Conservation (phyloP, 768 basidiomycete genomes). For the Lactarius pseudohatsudake region DNA sequence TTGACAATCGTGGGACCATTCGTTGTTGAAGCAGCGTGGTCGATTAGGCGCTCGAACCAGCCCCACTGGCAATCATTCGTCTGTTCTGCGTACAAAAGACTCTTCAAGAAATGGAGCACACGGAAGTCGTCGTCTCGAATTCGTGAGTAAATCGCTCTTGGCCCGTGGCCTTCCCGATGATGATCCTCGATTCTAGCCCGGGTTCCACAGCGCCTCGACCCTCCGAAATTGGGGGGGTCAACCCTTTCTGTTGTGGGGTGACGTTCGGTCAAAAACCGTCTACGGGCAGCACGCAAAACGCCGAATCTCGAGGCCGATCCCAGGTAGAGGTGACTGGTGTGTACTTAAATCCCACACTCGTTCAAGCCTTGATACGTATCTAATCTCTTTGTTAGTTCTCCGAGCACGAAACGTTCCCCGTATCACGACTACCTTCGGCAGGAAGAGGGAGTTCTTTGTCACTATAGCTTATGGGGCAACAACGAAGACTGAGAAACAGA, state of each 20-base stretch:
- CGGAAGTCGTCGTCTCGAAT: too few species aligned
- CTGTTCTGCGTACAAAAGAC: not conserved
- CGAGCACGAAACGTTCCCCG: not conserved
- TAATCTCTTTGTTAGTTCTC: not conserved
- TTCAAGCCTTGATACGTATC: not conserved
- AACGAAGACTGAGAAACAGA: too few species aligned
- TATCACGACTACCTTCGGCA: not conserved
- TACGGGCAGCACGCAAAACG: not conserved
- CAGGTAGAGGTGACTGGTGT: not conserved
- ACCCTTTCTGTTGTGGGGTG: not conserved
- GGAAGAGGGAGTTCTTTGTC: too few species aligned
- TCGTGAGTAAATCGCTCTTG: too few species aligned
- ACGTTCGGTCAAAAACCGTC: not conserved
- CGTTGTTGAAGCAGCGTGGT: too few species aligned
- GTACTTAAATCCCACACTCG: not conserved
- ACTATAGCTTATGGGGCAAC: too few species aligned
- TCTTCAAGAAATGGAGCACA: too few species aligned
- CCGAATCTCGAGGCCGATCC: not conserved
- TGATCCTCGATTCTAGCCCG: too few species aligned
- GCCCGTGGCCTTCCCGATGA: too few species aligned
- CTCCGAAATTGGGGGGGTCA: too few species aligned
- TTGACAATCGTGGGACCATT: not conserved
- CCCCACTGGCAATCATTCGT: not conserved
- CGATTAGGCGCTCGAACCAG: not conserved
- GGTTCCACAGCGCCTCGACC: too few species aligned